Conservation (phyloP, 495 filamentous ascomycete genomes). For the Paragyromitra xinjiangensis region DNA sequence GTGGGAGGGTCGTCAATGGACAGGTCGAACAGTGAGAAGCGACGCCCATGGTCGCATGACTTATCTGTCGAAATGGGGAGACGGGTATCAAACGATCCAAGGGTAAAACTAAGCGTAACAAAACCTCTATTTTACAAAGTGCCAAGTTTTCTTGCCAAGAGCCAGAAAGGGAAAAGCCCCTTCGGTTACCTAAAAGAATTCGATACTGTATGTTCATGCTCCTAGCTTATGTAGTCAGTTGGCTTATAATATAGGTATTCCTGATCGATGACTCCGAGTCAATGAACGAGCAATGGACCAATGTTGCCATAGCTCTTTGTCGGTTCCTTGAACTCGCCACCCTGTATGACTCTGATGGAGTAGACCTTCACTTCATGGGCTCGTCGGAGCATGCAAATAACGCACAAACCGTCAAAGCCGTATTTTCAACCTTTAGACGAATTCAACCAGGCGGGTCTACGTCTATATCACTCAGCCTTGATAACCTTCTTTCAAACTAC, state of each 20-base stretch:
- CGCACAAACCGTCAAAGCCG: slow-evolving; percentile 22
- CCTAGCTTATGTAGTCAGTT: neutral
- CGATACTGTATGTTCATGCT: slow-evolving; percentile 37
- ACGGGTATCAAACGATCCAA: slow-evolving; percentile 2
- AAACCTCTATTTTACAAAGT: slow-evolving; percentile 32
- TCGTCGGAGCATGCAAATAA: slow-evolving; percentile 19
- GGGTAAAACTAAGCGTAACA: neutral
- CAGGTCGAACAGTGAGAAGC: slow-evolving; percentile 15
- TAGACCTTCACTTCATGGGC: slow-evolving; percentile 43
- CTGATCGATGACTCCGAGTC: slow-evolving; percentile 50
- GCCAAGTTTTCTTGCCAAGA: slow-evolving; percentile 24
- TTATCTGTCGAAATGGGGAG: neutral
- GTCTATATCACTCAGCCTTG: slow-evolving; percentile 35
- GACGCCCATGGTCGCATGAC: slow-evolving; percentile 2
- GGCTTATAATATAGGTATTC: slow-evolving; percentile 43
- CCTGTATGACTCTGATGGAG: slow-evolving; percentile 40
- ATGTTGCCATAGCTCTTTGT: slow-evolving; percentile 30
- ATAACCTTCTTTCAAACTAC: slow-evolving; percentile 40
- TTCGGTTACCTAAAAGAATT: slow-evolving; percentile 45
- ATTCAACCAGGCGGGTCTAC: slow-evolving; percentile 15
- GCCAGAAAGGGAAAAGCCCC: slow-evolving; percentile 37
- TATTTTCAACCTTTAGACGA: slow-evolving; percentile 31
- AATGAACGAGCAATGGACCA: slow-evolving; percentile 41
- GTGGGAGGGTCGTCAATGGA: slow-evolving; percentile 8
- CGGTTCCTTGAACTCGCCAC: slow-evolving; percentile 42